Base-by-base conservation (phyloP, 176 grass and related monocot genomes). In the Alloteropsis semialata region DNA sequence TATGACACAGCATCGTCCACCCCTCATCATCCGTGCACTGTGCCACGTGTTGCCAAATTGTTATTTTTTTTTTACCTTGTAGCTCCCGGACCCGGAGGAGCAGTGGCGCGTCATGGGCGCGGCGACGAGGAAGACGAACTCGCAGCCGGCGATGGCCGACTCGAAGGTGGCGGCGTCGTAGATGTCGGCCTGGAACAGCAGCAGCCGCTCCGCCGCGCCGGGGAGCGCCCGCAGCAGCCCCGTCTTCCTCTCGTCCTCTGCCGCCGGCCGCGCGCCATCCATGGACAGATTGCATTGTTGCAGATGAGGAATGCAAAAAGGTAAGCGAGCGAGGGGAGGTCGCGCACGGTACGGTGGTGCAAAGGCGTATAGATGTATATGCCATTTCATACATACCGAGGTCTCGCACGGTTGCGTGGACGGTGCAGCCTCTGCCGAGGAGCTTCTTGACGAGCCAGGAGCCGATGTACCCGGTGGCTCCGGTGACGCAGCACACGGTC, bases 51-150 rank as follows among this genome's bases (percentile, higher is more conserved):
- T n/a, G n/a, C n/a, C n/a, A n/a, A n/a, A n/a, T n/a, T n/a, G n/a
- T n/a, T n/a, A n/a, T n/a, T n/a, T n/a, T n/a, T n/a, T n/a, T n/a
- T n/a, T n/a, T n/a, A n/a, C n/a, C n/a, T n/a, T n/a, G n/a, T n/a
- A n/a, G n/a, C n/a, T n/a, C n/a, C n/a, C n/a, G n/a, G n/a, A n/a
- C n/a, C n/a, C n/a, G n/a, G n/a, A n/a, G n/a, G n/a, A n/a, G n/a
- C n/a, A n/a, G n/a, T n/a, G n/a, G n/a, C n/a, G n/a, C n/a, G 59
- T 84, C 71, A 59, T 92, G 87, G 81, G 81, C 66, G 89, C 92
- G 51, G 89, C 89, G 59, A 94, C 59, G 64, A 92, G 88, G 85
- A 94, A 94, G 38, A 94, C 81, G 77, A 90, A 95, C 46, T 90
- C 73, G 63, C 90, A 88, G 13, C 85, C 88, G 64, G 33, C 72